Percentiles rank a stretch among this genome's conserved stretches.
Conservation (phyloP, 2,329 filamentous ascomycete species). For the Juglanconis sp. region DNA sequence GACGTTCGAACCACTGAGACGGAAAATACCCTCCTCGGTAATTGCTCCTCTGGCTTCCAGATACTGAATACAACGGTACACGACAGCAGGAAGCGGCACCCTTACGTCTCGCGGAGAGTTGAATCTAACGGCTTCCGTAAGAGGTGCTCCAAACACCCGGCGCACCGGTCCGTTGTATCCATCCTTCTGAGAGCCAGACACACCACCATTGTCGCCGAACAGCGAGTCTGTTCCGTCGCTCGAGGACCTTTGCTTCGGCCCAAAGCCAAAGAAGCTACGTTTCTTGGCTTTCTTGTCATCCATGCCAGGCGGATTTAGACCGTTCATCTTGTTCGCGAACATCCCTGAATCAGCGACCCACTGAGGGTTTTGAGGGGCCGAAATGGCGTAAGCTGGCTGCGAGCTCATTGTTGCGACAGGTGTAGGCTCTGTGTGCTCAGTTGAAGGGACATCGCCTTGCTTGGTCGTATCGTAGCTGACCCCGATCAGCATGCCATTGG, state of each 20-base stretch:
- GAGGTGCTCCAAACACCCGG: constrained; percentile 78
- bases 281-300: constrained; percentile 83
- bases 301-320: constrained; percentile 43
- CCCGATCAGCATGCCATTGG: constrained; percentile 49
- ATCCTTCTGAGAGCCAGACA: constrained; percentile 38
- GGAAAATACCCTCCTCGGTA: constrained; percentile 91
- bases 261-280: constrained; percentile 70
- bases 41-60: constrained; percentile 78
- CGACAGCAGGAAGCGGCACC: constrained; percentile 81
- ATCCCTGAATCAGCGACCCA: constrained; percentile 78
- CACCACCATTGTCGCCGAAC: constrained; percentile 47
- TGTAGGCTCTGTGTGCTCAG: constrained; percentile 28
- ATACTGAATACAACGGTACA: constrained; percentile 94
- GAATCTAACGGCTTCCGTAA: constrained; percentile 82
- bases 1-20: constrained; percentile 92
- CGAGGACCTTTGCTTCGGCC: constrained; percentile 56
- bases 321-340: constrained; percentile 73
- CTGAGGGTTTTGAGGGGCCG: constrained; percentile 78
- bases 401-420: constrained; percentile 30
- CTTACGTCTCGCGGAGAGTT: constrained; percentile 70
- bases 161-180: constrained; percentile 53
- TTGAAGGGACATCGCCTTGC: constrained; percentile 46
- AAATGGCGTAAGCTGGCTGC: constrained; percentile 60
- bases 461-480: constrained; percentile 57
- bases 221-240: constrained; percentile 57